phyloP scores from a whole-genome alignment of 768 basidiomycete species.

The Erythrobasidium yunnanense region DNA sequence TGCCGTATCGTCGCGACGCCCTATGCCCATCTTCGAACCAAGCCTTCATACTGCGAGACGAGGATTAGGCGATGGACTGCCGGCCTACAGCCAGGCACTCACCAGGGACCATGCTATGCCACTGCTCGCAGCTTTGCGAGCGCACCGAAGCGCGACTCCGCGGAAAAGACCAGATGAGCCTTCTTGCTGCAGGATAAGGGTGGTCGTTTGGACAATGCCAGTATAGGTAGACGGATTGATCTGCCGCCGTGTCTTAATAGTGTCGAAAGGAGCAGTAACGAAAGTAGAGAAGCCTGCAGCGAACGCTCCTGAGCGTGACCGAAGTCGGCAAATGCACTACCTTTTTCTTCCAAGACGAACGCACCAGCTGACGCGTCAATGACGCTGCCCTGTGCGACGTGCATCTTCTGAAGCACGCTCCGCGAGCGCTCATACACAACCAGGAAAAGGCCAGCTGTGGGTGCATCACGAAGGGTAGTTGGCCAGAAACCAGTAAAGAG shows the following conservation, averaged over 20 bases:
- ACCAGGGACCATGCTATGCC: slow-evolving; percentile 24
- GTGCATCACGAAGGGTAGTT: slow-evolving; percentile 25
- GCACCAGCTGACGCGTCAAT: slow-evolving; percentile 16
- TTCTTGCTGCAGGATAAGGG: background rate
- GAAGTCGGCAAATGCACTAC: background rate
- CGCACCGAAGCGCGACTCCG: slow-evolving; percentile 17
- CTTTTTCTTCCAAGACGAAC: background rate
- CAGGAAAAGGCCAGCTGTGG: slow-evolving; percentile 21
- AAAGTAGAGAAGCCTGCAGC: slow-evolving; percentile 25
- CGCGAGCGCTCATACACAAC: slow-evolving; percentile 16
- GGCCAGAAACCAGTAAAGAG: slow-evolving; percentile 25
- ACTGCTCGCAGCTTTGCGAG: slow-evolving; percentile 24
- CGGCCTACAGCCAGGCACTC: background rate
- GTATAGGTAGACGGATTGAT: slow-evolving; percentile 11
- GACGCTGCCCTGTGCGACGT: background rate
- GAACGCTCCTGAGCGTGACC: slow-evolving; percentile 6
- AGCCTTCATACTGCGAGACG: slow-evolving; percentile 16
- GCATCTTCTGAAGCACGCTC: background rate
- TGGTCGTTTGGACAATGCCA: background rate
- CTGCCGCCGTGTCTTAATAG: slow-evolving; percentile 23
- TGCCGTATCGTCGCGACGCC: too few species aligned
- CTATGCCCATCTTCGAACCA: slow-evolving; percentile 7
- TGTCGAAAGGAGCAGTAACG: slow-evolving; percentile 24
- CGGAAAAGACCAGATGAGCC: slow-evolving; percentile 3
- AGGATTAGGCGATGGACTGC: background rate